Evolutionary conservation across 805 yeast genomes (phyloP), one percentile per base, ranked within the genome.

Genomic region (Candida tammaniensis): DNA sequence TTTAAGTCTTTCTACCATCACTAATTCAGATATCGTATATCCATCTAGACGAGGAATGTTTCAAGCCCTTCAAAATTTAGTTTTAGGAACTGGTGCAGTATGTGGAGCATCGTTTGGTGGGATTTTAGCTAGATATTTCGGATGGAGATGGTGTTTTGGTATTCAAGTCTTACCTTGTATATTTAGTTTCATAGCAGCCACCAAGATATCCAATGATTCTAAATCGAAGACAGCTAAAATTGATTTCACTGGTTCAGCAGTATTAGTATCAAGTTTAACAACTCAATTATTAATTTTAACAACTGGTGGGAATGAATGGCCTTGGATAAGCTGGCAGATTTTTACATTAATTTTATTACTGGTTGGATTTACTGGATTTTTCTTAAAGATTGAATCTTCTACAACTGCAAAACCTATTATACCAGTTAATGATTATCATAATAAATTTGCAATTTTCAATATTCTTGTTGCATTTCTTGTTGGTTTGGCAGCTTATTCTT

Each of bases 91-190:
- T 21, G 70, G 70, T 4, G 80, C 86, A 2, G 80, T 83, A 0
- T 54, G 72, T 30, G 94, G 94, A 11, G 89, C 88, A 1, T 52
- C 74, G 3, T 49, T 77, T 26, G 84, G 82, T 18, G 87, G 88
- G 1, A 43, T 71, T 15, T 58, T 80, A 33, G 70, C 80, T 20
- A 59, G 62, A 7, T 53, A 47, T 27, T 56, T 68, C 27, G 85
- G 86, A 10, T 85, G 94, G 95, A 65, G 88, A 52, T 65, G 63
- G 59, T 77, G 81, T 2, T 78, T 78, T 48, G 44, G 67, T 17
- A 40, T 68, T 24, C 82, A 80, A 49, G 64, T 74, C 8, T 78
- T 82, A n/a, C 54, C 75, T 13, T 63, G 78, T 14, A 16, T 70
- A 33, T 36, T 57, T 14, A 72, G 65, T 57, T 74, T 54, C 7